A percentile compares a stretch with the other conserved stretches of the same genome.
These are phyloP conservation scores for Mycosphaerelloides madeirae DNA, from an alignment of 2,329 filamentous ascomycete genomes.

Conservation along the genomic window DNA sequence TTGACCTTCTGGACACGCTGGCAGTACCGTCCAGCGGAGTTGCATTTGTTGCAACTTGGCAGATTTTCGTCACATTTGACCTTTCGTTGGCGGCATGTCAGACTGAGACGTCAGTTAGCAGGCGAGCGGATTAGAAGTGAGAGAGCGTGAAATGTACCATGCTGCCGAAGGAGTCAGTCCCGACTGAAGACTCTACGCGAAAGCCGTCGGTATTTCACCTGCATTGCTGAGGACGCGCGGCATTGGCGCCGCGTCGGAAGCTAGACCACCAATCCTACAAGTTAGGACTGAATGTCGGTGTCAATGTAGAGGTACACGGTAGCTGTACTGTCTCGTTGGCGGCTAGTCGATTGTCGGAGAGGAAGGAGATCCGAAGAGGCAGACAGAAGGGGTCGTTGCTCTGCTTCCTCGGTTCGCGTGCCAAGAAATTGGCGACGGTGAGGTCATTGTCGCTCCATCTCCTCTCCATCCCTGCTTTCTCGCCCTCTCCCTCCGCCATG, in stretches of 20 bases:
- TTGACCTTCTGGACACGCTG: slow-evolving; percentile 1
- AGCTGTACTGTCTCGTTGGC: slow-evolving; percentile 1
- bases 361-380: no score
- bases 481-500: no score
- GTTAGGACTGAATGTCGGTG: no score
- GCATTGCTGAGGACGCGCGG: slow-evolving; percentile 3
- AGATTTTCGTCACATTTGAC: slow-evolving; percentile 11
- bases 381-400: background rate
- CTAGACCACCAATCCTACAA: no score
- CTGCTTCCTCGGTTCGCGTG: background rate
- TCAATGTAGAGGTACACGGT: no score
- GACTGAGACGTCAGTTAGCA: slow-evolving; percentile 1
- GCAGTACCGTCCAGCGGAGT: slow-evolving; percentile 5
- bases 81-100: slow-evolving; percentile 11
- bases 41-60: slow-evolving; percentile 5
- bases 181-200: background rate
- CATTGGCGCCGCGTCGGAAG: slow-evolving; percentile 6
- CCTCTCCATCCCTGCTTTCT: no score
- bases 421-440: no score
- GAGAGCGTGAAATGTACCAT: background rate
- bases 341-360: background rate
- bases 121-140: background rate
- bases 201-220: no score
- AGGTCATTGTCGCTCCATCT: no score
- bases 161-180: background rate